Evolutionary conservation across 2,329 filamentous ascomycete genomes (phyloP).

Genomic region (Colletotrichum eleusines): DNA sequence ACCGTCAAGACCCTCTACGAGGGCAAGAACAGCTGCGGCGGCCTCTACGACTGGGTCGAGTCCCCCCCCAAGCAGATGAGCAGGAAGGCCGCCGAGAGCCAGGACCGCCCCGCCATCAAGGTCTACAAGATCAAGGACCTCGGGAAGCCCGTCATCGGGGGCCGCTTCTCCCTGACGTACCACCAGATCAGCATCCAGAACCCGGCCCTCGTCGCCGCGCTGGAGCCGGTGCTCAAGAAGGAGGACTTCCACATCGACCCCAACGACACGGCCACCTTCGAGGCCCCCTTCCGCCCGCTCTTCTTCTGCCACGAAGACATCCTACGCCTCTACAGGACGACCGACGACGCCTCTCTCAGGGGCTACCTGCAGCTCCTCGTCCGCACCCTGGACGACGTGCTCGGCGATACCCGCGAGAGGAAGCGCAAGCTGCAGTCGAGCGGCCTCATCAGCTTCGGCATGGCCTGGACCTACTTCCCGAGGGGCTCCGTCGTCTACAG

Average conservation of each 20-base stretch:
- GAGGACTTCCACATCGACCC: slow-evolving; percentile 55
- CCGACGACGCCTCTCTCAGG: slow-evolving; percentile 48
- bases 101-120: slow-evolving; percentile 58
- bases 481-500: slow-evolving; percentile 54
- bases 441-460: slow-evolving; percentile 56
- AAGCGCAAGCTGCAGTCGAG: slow-evolving; percentile 52
- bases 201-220: slow-evolving; percentile 53
- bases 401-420: slow-evolving; percentile 54
- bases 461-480: slow-evolving; percentile 61
- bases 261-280: slow-evolving; percentile 53
- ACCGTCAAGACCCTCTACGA: slow-evolving; percentile 57
- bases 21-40: slow-evolving; percentile 45
- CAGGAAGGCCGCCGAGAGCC: slow-evolving; percentile 51
- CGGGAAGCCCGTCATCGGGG: slow-evolving; percentile 54
- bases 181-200: slow-evolving; percentile 59
- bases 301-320: slow-evolving; percentile 61
- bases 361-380: slow-evolving; percentile 56
- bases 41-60: slow-evolving; percentile 54
- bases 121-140: slow-evolving; percentile 61
- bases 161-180: slow-evolving; percentile 54
- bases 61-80: slow-evolving; percentile 58
- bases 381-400: slow-evolving; percentile 57
- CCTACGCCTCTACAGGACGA: slow-evolving; percentile 48
- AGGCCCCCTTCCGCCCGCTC: slow-evolving; percentile 55
- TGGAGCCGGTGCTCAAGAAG: slow-evolving; percentile 58